These are phyloP conservation scores for Solanum neorickii DNA, from an alignment of 257 asterid genomes.

Conservation along the genomic window DNA sequence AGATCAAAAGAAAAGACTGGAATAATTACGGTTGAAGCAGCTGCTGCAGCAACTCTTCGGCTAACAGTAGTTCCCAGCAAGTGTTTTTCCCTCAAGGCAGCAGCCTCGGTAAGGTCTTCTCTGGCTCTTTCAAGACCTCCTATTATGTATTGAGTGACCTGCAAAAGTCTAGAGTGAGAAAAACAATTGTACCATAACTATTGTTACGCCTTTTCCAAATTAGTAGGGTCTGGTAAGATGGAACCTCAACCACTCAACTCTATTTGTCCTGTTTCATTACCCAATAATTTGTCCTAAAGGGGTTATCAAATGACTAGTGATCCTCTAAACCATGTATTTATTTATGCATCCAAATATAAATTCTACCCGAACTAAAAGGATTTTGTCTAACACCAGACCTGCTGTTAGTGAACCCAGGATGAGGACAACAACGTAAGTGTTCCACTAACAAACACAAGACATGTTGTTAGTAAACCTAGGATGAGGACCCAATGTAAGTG, in stretches of 20 bases:
- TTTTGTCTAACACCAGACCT: neutral
- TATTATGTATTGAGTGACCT: constrained; percentile 78
- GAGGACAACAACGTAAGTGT: neutral
- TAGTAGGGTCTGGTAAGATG: neutral
- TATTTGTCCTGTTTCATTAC: neutral
- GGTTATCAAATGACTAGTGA: neutral
- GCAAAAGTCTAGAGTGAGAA: constrained; percentile 13
- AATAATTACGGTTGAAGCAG: constrained; percentile 86
- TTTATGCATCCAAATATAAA: neutral
- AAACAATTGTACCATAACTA: neutral
- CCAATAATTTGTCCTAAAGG: neutral
- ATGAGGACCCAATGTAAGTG: neutral
- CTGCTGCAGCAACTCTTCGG: constrained; percentile 96
- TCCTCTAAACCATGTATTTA: neutral
- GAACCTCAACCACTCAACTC: neutral
- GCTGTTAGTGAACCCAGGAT: neutral
- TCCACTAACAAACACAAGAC: neutral
- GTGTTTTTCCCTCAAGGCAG: constrained; percentile 86
- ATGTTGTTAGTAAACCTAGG: neutral
- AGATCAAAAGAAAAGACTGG: neutral
- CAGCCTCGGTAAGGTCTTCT: constrained; percentile 89
- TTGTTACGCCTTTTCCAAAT: neutral
- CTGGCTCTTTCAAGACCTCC: constrained; percentile 97
- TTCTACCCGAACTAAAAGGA: neutral
- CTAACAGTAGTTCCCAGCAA: constrained; percentile 77